A percentile compares a stretch with the other conserved stretches of the same genome.
These are phyloP conservation scores for Cytospora chrysosperma DNA, from an alignment of 2,329 filamentous ascomycete species.

Conservation along the genomic window DNA sequence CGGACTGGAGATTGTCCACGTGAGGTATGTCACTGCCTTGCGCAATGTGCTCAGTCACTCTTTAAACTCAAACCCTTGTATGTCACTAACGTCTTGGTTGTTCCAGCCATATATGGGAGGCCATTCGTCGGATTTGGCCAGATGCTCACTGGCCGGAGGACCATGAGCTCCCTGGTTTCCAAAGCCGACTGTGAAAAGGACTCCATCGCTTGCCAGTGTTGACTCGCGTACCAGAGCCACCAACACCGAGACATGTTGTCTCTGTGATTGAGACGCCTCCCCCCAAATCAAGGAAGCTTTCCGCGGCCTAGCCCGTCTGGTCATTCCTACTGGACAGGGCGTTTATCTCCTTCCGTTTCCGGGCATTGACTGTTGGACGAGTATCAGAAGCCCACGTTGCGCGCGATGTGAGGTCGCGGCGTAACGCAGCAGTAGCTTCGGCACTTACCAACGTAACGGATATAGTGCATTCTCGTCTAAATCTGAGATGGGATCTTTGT, in stretches of 20 bases:
- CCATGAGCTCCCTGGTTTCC: conserved; percentile 62
- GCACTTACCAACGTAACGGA: conserved; percentile 24
- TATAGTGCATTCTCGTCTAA: conserved; percentile 27
- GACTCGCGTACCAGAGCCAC: conserved; percentile 12
- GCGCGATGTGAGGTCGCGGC: conserved; percentile 23
- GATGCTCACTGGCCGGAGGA: conserved; percentile 80
- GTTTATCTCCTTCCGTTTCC: conserved; percentile 6
- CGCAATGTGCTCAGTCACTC: conserved; percentile 39
- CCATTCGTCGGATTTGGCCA: conserved; percentile 87
- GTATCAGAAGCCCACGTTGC: conserved; percentile 23
- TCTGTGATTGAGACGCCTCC: conserved; percentile 18
- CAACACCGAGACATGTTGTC: conserved; percentile 23
- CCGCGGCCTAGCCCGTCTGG: conserved; percentile 4
- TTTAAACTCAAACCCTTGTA: conserved; percentile 26
- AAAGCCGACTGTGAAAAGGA: conserved; percentile 69
- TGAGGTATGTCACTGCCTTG: conserved; percentile 63
- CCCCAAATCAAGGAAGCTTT: conserved; percentile 8
- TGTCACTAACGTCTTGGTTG: conserved; percentile 26
- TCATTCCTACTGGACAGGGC: conserved; percentile 8
- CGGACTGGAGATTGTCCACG: conserved; percentile 84
- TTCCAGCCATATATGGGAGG: conserved; percentile 86
- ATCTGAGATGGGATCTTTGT: conserved; percentile 23
- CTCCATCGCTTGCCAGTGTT: conserved; percentile 14
- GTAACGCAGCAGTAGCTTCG: conserved; percentile 23
- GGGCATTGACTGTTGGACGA: conserved; percentile 18